These are phyloP conservation scores for Scheffersomyces cryptocercus DNA, from an alignment of 1,139 yeast genomes.

Conservation along the genomic window DNA sequence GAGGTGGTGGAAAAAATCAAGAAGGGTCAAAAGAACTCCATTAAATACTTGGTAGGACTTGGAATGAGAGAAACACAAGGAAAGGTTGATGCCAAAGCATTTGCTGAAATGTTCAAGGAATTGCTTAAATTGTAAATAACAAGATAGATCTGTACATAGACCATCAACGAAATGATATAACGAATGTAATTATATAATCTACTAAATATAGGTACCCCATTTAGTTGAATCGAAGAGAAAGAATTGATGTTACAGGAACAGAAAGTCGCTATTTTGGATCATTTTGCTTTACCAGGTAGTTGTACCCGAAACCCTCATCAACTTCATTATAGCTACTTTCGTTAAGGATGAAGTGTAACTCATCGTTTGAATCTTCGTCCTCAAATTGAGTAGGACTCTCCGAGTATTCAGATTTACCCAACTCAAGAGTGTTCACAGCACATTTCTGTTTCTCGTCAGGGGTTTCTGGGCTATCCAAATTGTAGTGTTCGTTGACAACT, in stretches of 20 bases:
- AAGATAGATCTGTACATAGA: not conserved
- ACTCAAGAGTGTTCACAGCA: too few species aligned
- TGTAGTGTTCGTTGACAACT: not conserved
- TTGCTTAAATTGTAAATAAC: conserved; percentile 13
- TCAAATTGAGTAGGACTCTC: not conserved
- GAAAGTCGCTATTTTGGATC: not conserved
- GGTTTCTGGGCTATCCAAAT: too few species aligned
- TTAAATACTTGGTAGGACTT: conserved; percentile 78
- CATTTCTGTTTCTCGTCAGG: too few species aligned
- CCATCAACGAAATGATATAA: not conserved
- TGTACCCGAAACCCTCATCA: not conserved
- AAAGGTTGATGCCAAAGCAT: conserved; percentile 51
- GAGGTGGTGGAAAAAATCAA: conserved; percentile 59
- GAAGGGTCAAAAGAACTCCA: conserved; percentile 61
- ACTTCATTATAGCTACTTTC: not conserved
- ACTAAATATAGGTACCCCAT: not conserved
- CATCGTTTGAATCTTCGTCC: not conserved
- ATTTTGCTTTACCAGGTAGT: not conserved
- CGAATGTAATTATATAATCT: not conserved
- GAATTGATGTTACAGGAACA: not conserved
- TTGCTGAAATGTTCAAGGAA: conserved; percentile 44
- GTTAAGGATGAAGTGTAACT: not conserved
- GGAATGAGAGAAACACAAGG: conserved; percentile 84
- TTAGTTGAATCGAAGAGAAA: too few species aligned
- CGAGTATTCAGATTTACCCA: too few species aligned